These are phyloP conservation scores for Fusarium sp. DNA, from an alignment of 2,329 filamentous ascomycete genomes.

Conservation along the genomic window DNA sequence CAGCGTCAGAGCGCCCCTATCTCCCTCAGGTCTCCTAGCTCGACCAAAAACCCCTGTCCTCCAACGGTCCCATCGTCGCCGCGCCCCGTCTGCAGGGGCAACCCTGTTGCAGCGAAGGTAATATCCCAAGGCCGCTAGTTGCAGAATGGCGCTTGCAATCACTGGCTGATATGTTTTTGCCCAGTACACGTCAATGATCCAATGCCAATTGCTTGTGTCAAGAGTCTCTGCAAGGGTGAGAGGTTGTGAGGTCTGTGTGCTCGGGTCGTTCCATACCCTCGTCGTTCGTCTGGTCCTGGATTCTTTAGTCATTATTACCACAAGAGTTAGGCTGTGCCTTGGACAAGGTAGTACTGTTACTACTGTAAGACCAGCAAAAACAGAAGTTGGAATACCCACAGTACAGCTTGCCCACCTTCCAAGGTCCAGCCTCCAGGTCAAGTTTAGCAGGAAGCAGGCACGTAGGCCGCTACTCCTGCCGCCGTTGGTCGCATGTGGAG, in stretches of 20 bases:
- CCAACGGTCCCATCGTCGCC: slow-evolving; percentile 29
- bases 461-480: slow-evolving; percentile 32
- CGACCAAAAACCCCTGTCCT: slow-evolving; percentile 7
- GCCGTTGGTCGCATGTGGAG: slow-evolving; percentile 38
- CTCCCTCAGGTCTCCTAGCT: slow-evolving; percentile 30
- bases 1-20: slow-evolving; percentile 30
- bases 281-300: slow-evolving; percentile 18
- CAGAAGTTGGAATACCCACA: slow-evolving; percentile 25
- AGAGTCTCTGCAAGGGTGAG: slow-evolving; percentile 36
- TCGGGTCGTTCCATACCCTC: slow-evolving; percentile 31
- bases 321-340: slow-evolving; percentile 1
- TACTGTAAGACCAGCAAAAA: neutral
- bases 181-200: slow-evolving; percentile 33
- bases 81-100: slow-evolving; percentile 43
- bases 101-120: slow-evolving; percentile 45
- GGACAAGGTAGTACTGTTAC: neutral
- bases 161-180: slow-evolving; percentile 39
- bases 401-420: slow-evolving; percentile 17
- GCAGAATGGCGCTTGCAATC: slow-evolving; percentile 44
- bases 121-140: slow-evolving; percentile 45
- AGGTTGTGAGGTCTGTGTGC: slow-evolving; percentile 18
- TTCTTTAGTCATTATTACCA: slow-evolving; percentile 14
- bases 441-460: slow-evolving; percentile 2
- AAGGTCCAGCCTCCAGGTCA: slow-evolving; percentile 10
- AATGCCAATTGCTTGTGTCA: slow-evolving; percentile 12